Evolutionary conservation across 225 moss, liverwort and hornwort genomes (phyloP).

Genomic region (Rhytidiadelphus loreus): DNA sequence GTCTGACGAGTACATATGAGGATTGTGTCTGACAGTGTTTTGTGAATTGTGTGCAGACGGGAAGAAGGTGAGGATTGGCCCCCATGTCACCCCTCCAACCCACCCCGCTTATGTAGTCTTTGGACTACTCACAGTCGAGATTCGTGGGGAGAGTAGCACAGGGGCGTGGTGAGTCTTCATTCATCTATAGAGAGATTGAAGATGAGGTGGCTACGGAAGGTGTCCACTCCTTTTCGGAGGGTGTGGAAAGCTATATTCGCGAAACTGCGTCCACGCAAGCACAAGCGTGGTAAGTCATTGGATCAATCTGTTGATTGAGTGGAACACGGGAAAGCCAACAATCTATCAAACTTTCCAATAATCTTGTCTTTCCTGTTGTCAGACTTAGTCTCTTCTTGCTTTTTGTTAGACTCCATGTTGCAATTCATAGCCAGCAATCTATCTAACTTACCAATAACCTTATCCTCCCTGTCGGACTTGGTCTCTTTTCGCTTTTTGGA

Average conservation of each 20-base stretch:
- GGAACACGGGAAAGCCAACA: not conserved
- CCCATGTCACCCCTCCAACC: not conserved
- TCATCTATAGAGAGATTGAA: not conserved
- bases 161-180: not conserved
- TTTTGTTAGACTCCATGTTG: not conserved
- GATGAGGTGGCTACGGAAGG: slow-evolving; percentile 53
- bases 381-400: not conserved
- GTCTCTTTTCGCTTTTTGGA: too few relatives aligned
- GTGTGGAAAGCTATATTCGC: slow-evolving; percentile 47
- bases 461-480: not conserved
- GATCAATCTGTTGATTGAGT: not conserved
- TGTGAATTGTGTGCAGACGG: not conserved
- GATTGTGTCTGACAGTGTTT: not conserved
- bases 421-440: not conserved
- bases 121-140: slow-evolving; percentile 16
- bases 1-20: not conserved
- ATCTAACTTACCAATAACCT: not conserved
- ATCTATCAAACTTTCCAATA: not conserved
- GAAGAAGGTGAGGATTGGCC: slow-evolving; percentile 3
- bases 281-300: slow-evolving; percentile 37
- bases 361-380: too few relatives aligned
- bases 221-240: slow-evolving; percentile 42
- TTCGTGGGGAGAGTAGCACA: not conserved
- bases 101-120: slow-evolving; percentile 13
- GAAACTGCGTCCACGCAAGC: slow-evolving; percentile 45